phyloP scores from a whole-genome alignment of 2,329 filamentous ascomycete genomes.

The Chaetomium globosum region DNA sequence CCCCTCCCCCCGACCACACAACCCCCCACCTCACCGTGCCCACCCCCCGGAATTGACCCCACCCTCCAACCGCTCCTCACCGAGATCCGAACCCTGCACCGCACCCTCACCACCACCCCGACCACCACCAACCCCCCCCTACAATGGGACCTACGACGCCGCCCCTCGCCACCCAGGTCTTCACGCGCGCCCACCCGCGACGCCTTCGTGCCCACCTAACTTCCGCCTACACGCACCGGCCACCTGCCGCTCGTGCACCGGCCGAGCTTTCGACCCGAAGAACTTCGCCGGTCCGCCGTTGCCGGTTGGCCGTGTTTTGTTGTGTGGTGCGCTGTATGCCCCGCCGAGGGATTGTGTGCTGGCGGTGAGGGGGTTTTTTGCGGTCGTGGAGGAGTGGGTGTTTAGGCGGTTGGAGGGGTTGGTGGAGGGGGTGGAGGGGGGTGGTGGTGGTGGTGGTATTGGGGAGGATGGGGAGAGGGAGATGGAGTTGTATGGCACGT shows the following conservation, averaged over 20 bases:
- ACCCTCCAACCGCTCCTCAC: slow-evolving; percentile 20
- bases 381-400: slow-evolving; percentile 13
- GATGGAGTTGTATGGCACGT: slow-evolving; percentile 25
- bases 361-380: slow-evolving; percentile 2
- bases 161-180: slow-evolving; percentile 28
- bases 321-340: slow-evolving; percentile 14
- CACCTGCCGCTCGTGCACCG: slow-evolving; percentile 40
- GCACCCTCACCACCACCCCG: slow-evolving; percentile 19
- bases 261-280: slow-evolving; percentile 35
- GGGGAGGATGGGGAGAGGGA: not conserved
- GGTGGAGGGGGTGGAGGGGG: not conserved
- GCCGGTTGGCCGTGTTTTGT: not conserved
- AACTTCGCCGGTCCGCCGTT: slow-evolving; percentile 11
- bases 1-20: slow-evolving; percentile 22
- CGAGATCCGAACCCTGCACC: slow-evolving; percentile 29
- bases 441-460: not conserved
- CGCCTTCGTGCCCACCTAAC: slow-evolving; percentile 34
- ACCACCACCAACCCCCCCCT: slow-evolving; percentile 26
- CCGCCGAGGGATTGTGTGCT: slow-evolving; percentile 20
- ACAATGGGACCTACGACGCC: slow-evolving; percentile 25
- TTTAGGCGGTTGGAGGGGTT: slow-evolving; percentile 14
- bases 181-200: slow-evolving; percentile 34
- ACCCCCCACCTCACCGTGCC: not conserved
- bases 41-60: slow-evolving; percentile 10
- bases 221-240: slow-evolving; percentile 37